Evolutionary conservation across 208 protist species (phyloP), one percentile per base, ranked within the genome.

Genomic region (Trypanosoma lewisi): DNA sequence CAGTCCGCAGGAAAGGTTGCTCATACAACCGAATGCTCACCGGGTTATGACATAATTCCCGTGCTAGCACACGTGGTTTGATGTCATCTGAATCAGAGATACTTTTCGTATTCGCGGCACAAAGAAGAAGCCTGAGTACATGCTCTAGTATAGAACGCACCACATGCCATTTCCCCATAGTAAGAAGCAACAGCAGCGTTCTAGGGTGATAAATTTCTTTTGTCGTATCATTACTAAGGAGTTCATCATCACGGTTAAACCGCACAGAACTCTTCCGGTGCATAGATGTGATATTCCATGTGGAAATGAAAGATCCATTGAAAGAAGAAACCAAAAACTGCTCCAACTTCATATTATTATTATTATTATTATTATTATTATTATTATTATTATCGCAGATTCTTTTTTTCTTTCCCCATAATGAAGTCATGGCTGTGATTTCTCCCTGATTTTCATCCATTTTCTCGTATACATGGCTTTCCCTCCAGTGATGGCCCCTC

Each of bases 201-300:
- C 45, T 57, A 23, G 64, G 64, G 30, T 70, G 54, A 37, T 63
- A 70, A 3, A 58, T 14, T 37, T 56, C 56, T 27, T 58, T 21
- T 9, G 14, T 25, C 16, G 37, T 17, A 9, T 23, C 14, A 2
- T 17, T 17, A 53, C 21, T 48, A 17, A 0, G 2, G n/a, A n/a
- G n/a, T n/a, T n/a, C n/a, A 41, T 57, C 16, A 36, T 27, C 23
- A 37, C 1, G 1, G 3, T 8, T 7, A 25, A 21, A 27, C 23
- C 27, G 33, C 36, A 33, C 9, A n/a, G 19, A 49, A 51, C 25
- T 21, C 28, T 23, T 42, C 39, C 8, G 7, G 8, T 48, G 16
- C 16, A 31, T 7, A 6, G 23, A 17, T n/a, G 4, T 4, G 21
- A 37, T 11, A 44, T 57, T 27, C 19, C 27, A 55, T 11, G 21